Percentiles rank a stretch among this genome's conserved stretches.
These are phyloP conservation scores for Macrophomina phaseolina DNA, from an alignment of 2,329 filamentous ascomycete genomes.

Conservation along the genomic window DNA sequence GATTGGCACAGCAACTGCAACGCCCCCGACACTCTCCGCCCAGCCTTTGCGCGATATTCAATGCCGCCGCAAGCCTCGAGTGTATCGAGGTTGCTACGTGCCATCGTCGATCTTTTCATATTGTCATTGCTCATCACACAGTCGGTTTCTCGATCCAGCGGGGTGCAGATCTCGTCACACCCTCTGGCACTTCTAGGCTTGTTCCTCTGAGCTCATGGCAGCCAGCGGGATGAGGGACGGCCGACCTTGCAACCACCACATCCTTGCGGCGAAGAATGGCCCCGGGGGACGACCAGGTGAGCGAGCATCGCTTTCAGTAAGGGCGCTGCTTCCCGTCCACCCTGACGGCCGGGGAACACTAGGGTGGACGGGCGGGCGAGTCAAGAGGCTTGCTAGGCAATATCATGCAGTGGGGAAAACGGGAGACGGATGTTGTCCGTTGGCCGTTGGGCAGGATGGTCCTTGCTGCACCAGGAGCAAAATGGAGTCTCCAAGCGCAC, in stretches of 20 bases:
- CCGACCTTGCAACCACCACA: conserved; percentile 3
- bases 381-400: conserved; percentile 10
- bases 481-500: conserved; percentile 23
- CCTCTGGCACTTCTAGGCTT: conserved; percentile 12
- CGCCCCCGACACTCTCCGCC: conserved; percentile 11
- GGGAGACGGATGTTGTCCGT: conserved; percentile 24
- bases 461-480: conserved; percentile 18
- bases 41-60: conserved; percentile 23
- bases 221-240: neutral
- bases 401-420: conserved; percentile 25
- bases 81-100: neutral
- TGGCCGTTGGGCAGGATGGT: conserved; percentile 26
- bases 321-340: conserved; percentile 11
- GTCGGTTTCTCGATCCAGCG: conserved; percentile 8
- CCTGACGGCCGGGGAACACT: conserved; percentile 7
- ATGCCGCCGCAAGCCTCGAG: neutral
- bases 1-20: conserved; percentile 12
- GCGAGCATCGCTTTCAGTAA: conserved; percentile 11
- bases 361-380: conserved; percentile 5
- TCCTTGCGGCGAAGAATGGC: conserved; percentile 11
- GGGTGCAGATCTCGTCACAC: conserved; percentile 21
- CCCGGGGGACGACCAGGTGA: conserved; percentile 4
- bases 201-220: neutral
- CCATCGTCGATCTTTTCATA: conserved; percentile 19
- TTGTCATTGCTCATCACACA: conserved; percentile 15